Percentiles rank a stretch among this genome's conserved stretches.
Conservation (phyloP, 2,329 filamentous ascomycete genomes). For the Colletotrichum acutatum region DNA sequence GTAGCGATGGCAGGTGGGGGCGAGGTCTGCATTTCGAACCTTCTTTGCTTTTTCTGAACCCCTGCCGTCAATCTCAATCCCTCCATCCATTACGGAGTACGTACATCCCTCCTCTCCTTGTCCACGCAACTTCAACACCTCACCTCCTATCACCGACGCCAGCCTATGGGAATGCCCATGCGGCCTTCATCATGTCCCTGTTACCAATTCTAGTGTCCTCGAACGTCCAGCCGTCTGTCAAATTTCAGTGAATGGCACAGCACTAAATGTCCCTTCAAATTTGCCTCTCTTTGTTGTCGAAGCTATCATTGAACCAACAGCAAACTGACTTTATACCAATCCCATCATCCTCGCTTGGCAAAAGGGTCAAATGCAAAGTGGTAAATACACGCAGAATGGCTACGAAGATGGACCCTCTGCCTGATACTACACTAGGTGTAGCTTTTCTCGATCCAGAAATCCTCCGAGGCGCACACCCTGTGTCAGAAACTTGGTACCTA, state of each 20-base stretch:
- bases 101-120: neutral
- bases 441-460: conserved; percentile 19
- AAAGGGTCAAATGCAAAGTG: neutral
- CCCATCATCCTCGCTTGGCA: neutral
- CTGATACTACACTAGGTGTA: conserved; percentile 5
- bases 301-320: neutral
- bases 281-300: neutral
- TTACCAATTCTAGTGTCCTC: neutral
- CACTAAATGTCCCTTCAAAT: neutral
- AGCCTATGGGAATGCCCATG: neutral
- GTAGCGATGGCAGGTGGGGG: conserved; percentile 17
- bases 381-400: neutral
- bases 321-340: neutral
- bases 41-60: conserved; percentile 28
- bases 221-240: neutral
- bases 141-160: neutral
- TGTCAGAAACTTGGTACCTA: neutral
- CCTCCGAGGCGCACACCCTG: conserved; percentile 13
- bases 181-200: neutral
- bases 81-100: neutral
- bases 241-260: neutral
- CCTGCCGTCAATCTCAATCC: conserved; percentile 3
- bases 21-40: conserved; percentile 10
- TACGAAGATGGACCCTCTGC: neutral
- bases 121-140: neutral